phyloP scores from a whole-genome alignment of 1,284 basidiomycete species.

The Bondarzewia mesenterica region DNA sequence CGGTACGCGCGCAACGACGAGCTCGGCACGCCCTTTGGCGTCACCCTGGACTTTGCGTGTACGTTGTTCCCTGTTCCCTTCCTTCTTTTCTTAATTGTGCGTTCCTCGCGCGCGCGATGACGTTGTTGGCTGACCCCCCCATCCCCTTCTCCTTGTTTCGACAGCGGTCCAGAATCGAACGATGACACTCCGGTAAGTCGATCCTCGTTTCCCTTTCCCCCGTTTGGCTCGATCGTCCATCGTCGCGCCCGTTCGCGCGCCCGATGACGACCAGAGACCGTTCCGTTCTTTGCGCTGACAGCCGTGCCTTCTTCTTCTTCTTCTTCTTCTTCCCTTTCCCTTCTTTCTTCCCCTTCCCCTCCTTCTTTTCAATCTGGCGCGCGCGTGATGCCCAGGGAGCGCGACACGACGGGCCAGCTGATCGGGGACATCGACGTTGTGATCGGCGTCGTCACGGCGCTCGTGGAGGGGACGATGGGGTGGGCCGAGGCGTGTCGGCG shows the following conservation, averaged over 20 bases:
- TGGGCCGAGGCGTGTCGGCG: conserved; percentile 76
- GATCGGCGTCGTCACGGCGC: conserved; percentile 69
- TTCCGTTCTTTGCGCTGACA: too few species aligned
- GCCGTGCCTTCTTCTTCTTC: neutral
- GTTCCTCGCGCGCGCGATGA: neutral
- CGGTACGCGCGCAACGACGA: conserved; percentile 98
- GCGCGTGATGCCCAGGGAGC: too few species aligned
- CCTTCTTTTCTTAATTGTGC: neutral
- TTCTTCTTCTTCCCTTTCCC: conserved; percentile 1
- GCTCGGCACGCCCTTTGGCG: conserved; percentile 93
- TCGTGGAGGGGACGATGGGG: conserved; percentile 65
- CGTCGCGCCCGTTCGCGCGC: conserved; percentile 2
- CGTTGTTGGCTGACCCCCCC: neutral
- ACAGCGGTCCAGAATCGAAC: conserved; percentile 80
- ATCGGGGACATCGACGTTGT: conserved; percentile 94
- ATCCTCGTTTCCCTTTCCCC: neutral
- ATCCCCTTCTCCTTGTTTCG: neutral
- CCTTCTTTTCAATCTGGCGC: neutral
- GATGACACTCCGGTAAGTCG: conserved; percentile 74
- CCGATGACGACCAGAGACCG: neutral
- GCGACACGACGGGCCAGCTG: conserved; percentile 89
- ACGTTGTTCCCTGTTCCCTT: conserved; percentile 27
- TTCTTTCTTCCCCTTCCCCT: conserved; percentile 6
- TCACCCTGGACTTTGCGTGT: conserved; percentile 98
- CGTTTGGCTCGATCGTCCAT: neutral